Conservation (phyloP, 768 basidiomycete species). For the Suillus subaureus region DNA sequence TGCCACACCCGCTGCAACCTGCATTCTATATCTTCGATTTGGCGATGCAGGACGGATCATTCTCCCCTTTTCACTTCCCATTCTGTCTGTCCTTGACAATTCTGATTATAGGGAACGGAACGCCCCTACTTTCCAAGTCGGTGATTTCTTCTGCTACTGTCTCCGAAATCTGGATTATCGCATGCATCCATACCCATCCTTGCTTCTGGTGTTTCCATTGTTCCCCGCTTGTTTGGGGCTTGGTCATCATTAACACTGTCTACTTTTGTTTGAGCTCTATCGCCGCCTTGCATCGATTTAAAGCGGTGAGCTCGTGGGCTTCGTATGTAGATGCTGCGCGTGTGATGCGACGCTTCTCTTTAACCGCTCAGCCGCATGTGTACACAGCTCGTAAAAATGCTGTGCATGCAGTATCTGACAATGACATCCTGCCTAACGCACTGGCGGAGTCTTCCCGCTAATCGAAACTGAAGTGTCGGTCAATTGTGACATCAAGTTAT, state of each 20-base stretch:
- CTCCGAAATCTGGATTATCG: not conserved
- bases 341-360: not conserved
- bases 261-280: not conserved
- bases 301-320: not conserved
- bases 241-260: not conserved
- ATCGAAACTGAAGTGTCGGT: not conserved
- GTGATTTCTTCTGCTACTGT: not conserved
- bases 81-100: not conserved
- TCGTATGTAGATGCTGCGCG: not conserved
- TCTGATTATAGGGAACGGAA: not conserved
- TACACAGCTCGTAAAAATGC: not conserved
- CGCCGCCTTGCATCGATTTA: not conserved
- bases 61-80: not conserved
- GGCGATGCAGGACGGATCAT: not conserved
- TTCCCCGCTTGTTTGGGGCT: not conserved
- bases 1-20: conserved; percentile 20
- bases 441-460: not conserved
- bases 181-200: not conserved
- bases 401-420: not conserved
- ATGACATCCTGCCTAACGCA: not conserved
- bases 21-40: conserved; percentile 21
- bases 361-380: not conserved
- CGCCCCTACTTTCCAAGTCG: not conserved
- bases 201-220: not conserved
- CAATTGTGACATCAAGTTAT: not conserved